Conservation (phyloP, 2,329 filamentous ascomycete genomes). For the Scopulariopsis brevicaulis region DNA sequence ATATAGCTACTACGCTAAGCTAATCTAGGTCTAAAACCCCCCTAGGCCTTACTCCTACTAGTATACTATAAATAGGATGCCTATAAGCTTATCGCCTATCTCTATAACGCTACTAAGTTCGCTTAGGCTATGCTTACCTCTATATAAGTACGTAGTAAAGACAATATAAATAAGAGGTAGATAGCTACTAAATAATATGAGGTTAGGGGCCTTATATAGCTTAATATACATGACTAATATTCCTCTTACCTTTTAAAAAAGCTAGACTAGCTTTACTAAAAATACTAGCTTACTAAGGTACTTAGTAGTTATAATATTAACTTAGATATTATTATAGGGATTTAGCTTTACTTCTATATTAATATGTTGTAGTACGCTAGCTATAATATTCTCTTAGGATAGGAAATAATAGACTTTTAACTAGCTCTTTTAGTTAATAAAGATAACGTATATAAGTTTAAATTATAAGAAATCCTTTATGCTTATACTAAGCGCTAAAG, state of each 20-base stretch:
- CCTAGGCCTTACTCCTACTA: neutral
- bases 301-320: neutral
- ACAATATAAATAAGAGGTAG: neutral
- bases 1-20: neutral
- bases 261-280: slow-evolving; percentile 1
- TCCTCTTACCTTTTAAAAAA: neutral
- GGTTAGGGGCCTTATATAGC: neutral
- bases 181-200: neutral
- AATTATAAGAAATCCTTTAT: neutral
- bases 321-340: neutral
- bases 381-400: neutral
- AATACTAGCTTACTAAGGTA: neutral
- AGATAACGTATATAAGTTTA: neutral
- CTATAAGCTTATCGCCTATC: neutral
- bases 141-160: neutral
- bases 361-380: neutral
- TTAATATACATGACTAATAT: neutral
- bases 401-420: neutral
- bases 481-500: neutral
- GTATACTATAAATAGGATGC: neutral
- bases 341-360: neutral
- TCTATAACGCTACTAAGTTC: neutral
- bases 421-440: neutral
- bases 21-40: neutral
- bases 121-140: neutral